Conservation (phyloP, 1,139 yeast genomes). For the Nakaseomyces glabratus region DNA sequence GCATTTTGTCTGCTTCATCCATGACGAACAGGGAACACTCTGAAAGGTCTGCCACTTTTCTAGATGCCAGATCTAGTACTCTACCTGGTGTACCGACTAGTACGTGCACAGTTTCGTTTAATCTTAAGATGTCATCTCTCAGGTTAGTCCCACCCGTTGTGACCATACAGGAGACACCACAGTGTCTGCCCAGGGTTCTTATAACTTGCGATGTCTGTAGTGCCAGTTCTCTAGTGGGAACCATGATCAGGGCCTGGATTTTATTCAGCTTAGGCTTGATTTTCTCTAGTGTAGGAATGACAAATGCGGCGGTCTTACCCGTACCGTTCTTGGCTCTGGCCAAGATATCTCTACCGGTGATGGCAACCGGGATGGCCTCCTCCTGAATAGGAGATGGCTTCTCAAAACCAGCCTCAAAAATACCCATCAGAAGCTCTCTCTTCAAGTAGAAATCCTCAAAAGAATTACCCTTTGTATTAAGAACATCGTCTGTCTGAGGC, state of each 20-base stretch:
- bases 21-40: constrained; percentile 85
- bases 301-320: constrained; percentile 95
- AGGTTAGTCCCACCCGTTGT: constrained; percentile 97
- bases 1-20: constrained; percentile 99
- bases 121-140: constrained; percentile 88
- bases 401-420: constrained; percentile 97
- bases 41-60: constrained; percentile 77
- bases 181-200: constrained; percentile 91
- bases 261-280: constrained; percentile 75
- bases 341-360: constrained; percentile 89
- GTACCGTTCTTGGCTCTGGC: constrained; percentile 99
- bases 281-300: constrained; percentile 77
- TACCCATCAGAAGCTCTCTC: constrained; percentile 94
- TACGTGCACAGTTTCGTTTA: constrained; percentile 85
- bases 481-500: constrained; percentile 94
- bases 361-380: constrained; percentile 92
- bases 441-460: constrained; percentile 90
- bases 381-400: constrained; percentile 98
- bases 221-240: constrained; percentile 95
- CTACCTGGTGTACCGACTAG: constrained; percentile 96
- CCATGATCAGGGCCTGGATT: constrained; percentile 81
- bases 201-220: constrained; percentile 95
- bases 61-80: constrained; percentile 85
- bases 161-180: constrained; percentile 91
- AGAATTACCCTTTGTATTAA: constrained; percentile 79